Percentiles rank a stretch among this genome's conserved stretches.
phyloP scores from a whole-genome alignment of 2,329 filamentous ascomycete species.

The Cytospora mali region DNA sequence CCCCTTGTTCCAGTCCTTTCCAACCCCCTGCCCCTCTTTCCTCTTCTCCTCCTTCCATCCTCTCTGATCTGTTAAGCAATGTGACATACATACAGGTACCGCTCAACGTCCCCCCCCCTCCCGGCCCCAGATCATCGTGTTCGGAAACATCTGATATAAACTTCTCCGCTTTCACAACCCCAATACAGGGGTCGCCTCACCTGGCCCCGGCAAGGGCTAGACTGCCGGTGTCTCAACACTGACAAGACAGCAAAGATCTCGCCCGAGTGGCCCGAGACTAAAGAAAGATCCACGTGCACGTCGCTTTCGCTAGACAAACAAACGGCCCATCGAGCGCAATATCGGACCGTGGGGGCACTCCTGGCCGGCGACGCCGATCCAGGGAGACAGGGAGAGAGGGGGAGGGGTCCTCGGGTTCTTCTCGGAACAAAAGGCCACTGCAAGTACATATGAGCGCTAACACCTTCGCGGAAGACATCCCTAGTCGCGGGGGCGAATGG shows the following conservation, averaged over 20 bases:
- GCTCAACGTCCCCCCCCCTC: no score
- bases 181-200: slow-evolving; percentile 68
- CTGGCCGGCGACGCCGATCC: slow-evolving; percentile 47
- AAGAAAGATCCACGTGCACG: slow-evolving; percentile 59
- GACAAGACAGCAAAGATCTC: slow-evolving; percentile 55
- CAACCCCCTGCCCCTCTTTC: no score
- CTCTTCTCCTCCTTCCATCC: no score
- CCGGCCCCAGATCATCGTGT: no score
- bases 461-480: slow-evolving; percentile 66
- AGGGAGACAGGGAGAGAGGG: no score
- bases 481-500: slow-evolving; percentile 64
- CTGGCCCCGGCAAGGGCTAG: slow-evolving; percentile 65
- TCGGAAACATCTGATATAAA: slow-evolving; percentile 32
- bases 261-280: slow-evolving; percentile 62
- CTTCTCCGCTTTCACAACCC: slow-evolving; percentile 58
- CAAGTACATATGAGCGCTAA: slow-evolving; percentile 68
- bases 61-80: no score
- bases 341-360: slow-evolving; percentile 50
- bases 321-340: slow-evolving; percentile 58
- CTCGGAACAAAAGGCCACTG: no score
- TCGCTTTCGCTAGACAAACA: slow-evolving; percentile 53
- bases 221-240: slow-evolving; percentile 52
- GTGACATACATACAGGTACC: no score
- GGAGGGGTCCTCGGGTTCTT: no score
- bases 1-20: no score